phyloP scores from a whole-genome alignment of 768 basidiomycete species.

The Tremella yokohamensis region DNA sequence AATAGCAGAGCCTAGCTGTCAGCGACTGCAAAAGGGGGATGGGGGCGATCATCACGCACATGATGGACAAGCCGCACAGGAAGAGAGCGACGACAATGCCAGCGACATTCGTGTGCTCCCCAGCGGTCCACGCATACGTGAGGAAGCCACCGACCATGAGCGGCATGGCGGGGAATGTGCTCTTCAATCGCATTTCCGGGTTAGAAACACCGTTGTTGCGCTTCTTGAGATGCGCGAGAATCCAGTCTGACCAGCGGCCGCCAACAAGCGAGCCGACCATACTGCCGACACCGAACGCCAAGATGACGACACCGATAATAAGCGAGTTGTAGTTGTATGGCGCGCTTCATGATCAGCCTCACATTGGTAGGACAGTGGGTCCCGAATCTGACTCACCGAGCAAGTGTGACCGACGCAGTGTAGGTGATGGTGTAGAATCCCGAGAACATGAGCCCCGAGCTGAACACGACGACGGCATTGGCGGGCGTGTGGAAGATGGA shows the following conservation, averaged over 20 bases:
- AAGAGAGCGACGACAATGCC: slow-evolving; percentile 71
- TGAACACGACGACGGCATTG: slow-evolving; percentile 64
- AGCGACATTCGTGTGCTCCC: slow-evolving; percentile 63
- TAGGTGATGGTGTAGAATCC: slow-evolving; percentile 69
- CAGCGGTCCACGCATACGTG: slow-evolving; percentile 71
- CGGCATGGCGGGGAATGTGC: slow-evolving; percentile 60
- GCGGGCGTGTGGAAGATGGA: slow-evolving; percentile 62
- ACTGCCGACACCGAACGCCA: slow-evolving; percentile 65
- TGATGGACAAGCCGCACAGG: slow-evolving; percentile 66
- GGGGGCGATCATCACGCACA: slow-evolving; percentile 55
- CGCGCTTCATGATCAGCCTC: slow-evolving; percentile 26
- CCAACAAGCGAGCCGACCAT: slow-evolving; percentile 60
- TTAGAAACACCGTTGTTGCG: slow-evolving; percentile 56
- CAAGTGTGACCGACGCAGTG: slow-evolving; percentile 68
- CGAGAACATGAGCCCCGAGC: slow-evolving; percentile 69
- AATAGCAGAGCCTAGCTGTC: slow-evolving; percentile 58
- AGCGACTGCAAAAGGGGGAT: not conserved
- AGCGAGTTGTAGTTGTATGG: slow-evolving; percentile 67
- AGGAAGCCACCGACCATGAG: slow-evolving; percentile 62
- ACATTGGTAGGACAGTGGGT: not conserved
- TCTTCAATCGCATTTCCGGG: slow-evolving; percentile 76
- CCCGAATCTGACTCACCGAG: slow-evolving; percentile 34
- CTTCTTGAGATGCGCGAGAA: slow-evolving; percentile 54
- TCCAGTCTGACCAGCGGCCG: slow-evolving; percentile 61
- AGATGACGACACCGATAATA: slow-evolving; percentile 69